These are phyloP conservation scores for Colletotrichum tanaceti DNA, from an alignment of 2,329 filamentous ascomycete genomes.

Conservation along the genomic window DNA sequence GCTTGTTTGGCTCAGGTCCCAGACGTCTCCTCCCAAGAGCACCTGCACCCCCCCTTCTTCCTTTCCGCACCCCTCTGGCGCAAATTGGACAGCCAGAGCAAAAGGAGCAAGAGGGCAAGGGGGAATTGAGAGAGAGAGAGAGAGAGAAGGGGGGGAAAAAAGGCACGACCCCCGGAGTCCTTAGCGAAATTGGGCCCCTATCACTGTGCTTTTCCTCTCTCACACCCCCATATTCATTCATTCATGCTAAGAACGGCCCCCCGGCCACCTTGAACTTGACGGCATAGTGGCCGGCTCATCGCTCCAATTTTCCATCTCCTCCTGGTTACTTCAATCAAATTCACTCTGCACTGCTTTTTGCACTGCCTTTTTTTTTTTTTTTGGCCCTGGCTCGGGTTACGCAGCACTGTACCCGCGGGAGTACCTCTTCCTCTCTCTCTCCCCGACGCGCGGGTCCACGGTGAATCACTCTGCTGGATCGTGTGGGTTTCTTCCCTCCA, in stretches of 20 bases:
- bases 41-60: constrained; percentile 10
- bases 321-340: constrained; percentile 35
- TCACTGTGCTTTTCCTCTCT: constrained; percentile 44
- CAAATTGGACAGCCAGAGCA: constrained; percentile 33
- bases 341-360: constrained; percentile 11
- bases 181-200: constrained; percentile 58
- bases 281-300: constrained; percentile 40
- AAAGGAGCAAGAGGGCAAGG: constrained; percentile 10
- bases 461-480: constrained; percentile 39
- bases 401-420: constrained; percentile 33
- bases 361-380: no score
- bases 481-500: constrained; percentile 34
- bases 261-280: constrained; percentile 37
- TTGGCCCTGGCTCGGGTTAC: constrained; percentile 20
- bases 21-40: constrained; percentile 24
- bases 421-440: constrained; percentile 7
- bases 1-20: constrained; percentile 31
- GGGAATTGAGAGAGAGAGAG: background rate
- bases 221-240: constrained; percentile 47
- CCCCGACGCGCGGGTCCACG: constrained; percentile 34
- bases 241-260: constrained; percentile 51
- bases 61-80: constrained; percentile 26
- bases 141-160: constrained; percentile 14
- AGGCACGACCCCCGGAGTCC: constrained; percentile 45
- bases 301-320: constrained; percentile 36